phyloP scores from a whole-genome alignment of 2,329 filamentous ascomycete genomes.

The Ophiostoma tasmaniense region DNA sequence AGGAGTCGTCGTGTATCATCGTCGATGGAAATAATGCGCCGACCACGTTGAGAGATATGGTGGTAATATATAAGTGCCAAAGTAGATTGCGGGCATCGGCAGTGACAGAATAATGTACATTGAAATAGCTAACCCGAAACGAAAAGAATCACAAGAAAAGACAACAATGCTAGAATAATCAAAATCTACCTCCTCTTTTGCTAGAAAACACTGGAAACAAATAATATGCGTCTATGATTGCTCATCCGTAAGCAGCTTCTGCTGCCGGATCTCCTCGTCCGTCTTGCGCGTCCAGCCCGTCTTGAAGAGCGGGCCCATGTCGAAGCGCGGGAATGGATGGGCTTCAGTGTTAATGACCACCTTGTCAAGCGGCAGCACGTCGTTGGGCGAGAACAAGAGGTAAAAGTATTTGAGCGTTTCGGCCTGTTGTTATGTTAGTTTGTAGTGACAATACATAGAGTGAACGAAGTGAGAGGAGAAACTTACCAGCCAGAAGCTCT shows the following conservation, averaged over 20 bases:
- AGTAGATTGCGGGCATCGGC: not conserved
- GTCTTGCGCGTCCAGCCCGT: conserved; percentile 72
- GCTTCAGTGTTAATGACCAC: conserved; percentile 95
- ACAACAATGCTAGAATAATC: not conserved
- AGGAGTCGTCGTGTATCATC: not conserved
- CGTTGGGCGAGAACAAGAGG: conserved; percentile 77
- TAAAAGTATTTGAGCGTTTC: conserved; percentile 98
- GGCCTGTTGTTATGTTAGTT: too few relatives aligned
- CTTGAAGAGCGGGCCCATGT: conserved; percentile 65
- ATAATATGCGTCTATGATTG: not conserved
- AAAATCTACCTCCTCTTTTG: not conserved
- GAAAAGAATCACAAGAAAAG: not conserved
- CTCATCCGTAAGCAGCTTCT: not conserved
- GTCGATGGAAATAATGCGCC: not conserved
- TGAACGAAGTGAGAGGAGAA: too few relatives aligned
- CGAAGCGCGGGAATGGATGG: conserved; percentile 80
- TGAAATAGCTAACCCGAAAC: not conserved
- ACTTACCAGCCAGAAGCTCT: conserved; percentile 80
- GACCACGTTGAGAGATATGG: too few relatives aligned
- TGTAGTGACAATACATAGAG: not conserved
- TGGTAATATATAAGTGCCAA: not conserved
- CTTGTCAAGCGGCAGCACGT: conserved; percentile 74
- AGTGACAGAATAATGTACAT: not conserved
- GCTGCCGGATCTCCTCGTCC: conserved; percentile 6
- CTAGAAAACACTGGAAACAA: not conserved